Evolutionary conservation across 2,329 filamentous ascomycete genomes (phyloP), one percentile per base, ranked within the genome.

Genomic region (Microthyrium microscopicum): DNA sequence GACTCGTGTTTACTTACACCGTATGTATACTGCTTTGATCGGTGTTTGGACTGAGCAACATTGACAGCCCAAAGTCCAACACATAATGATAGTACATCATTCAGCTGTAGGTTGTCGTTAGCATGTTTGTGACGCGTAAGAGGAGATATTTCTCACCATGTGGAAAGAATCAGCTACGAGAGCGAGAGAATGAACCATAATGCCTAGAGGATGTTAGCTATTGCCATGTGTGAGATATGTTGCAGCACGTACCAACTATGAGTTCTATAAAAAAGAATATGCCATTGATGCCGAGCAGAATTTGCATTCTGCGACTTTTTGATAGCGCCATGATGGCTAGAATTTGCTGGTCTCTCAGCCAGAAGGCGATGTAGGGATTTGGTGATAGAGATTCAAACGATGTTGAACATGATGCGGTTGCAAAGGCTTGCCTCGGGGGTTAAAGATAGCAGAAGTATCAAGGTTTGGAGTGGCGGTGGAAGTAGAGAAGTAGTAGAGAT

Each of bases 151-250:
- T n/a, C n/a, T n/a, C n/a, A n/a, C n/a, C 89, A 98, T 98, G 60
- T 98, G 89, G 56, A 98, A 98, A 39, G 89, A 84, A 61, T 98
- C 89, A 34, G 89, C 89, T 51, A 91, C 84, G 38, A 98, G 69
- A 24, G 89, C 89, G 45, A 98, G 70, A 13, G 89, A 95, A 51
- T 85, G 77, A 39, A 92, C 83, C 41, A 77, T 62, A 62, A 93
- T 82, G 40, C 89, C 67, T 68, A 41, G n/a, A 26, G 20, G 31
- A 31, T 27, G 20, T 45, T 27, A n/a, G n/a, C n/a, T n/a, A 45
- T 39, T 31, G 24, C 12, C 22, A 33, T 5, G 21, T 26, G 5
- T 26, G 5, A 25, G 8, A 22, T 4, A 6, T 34, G 12, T 13
- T 15, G 25, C n/a, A 17, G 15, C 17, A 50, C 61, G 22, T 40